These are phyloP conservation scores for Aechmea fasciata DNA, from an alignment of 176 grass and related monocot genomes.

Conservation along the genomic window DNA sequence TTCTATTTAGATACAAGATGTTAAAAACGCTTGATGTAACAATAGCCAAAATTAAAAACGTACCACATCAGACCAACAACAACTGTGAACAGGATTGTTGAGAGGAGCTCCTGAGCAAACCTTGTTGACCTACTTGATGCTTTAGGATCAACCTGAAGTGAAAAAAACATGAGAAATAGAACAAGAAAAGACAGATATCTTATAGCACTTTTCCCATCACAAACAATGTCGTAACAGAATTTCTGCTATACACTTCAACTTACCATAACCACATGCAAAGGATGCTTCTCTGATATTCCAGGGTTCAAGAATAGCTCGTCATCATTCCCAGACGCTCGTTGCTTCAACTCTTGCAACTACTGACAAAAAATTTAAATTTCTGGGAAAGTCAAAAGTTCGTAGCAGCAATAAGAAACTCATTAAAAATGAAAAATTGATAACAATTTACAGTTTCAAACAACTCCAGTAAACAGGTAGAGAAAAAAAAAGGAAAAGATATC, in stretches of 20 bases:
- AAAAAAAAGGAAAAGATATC: not conserved
- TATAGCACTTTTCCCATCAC: not conserved
- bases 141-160: conserved; percentile 90
- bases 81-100: conserved; percentile 73
- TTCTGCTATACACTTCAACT: conserved; percentile 4
- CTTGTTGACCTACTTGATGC: conserved; percentile 70
- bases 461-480: no score
- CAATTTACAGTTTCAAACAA: not conserved
- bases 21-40: no score
- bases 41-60: conserved; percentile 6
- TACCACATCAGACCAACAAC: conserved; percentile 76
- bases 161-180: conserved; percentile 12
- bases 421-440: conserved; percentile 5
- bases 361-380: conserved; percentile 52
- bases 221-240: not conserved
- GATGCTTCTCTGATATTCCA: conserved; percentile 95
- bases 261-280: conserved; percentile 96
- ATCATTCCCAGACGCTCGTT: conserved; percentile 72
- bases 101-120: conserved; percentile 78
- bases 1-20: no score
- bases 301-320: conserved; percentile 68
- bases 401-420: not conserved
- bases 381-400: conserved; percentile 19
- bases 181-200: conserved; percentile 10
- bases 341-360: conserved; percentile 99